Evolutionary conservation across 208 protist genomes (phyloP), one percentile per base, ranked within the genome.

Genomic region (Novymonas esmeraldas): DNA sequence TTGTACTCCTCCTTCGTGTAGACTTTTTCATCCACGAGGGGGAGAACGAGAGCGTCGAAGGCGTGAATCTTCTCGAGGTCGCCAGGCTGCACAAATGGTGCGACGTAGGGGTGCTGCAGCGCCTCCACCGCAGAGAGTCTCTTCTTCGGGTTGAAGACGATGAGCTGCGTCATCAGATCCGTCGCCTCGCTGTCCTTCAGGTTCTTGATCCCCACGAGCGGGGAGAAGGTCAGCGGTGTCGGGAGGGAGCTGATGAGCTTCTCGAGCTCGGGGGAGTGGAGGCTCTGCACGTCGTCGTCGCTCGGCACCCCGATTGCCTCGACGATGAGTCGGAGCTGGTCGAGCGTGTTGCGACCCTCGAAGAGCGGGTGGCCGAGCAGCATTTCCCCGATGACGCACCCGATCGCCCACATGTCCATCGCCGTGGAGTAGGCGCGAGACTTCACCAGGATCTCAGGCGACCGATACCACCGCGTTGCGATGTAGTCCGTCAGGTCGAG

Each of bases 381-480:
- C 20, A 99, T 73, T 65, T 99, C 98, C 3, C 78, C 98, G 24
- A 99, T 69, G 39, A 99, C 98, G 72, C 98, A 99, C 2, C 98
- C 98, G 26, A 99, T 76, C 2, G 95, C 96, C 98, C 98, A 99
- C 86, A 99, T 99, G 65, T 99, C 98, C 81, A 99, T 97, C 38
- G 95, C 94, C n/a, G 95, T 96, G 10, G 93, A 98, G 82, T 99
- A 99, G 24, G 78, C 79, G 14, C 82, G 90, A 16, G 93, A 98
- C 62, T 97, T 97, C 0, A 99, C 84, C 13, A 99, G 82, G 50
- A 99, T 98, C 62, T 99, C 98, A 6, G 98, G 98, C 24, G 98
- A 98, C 29, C 98, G 84, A 72, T 99, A 99, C 98, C 98, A 99
- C 6, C 98, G 84, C 7, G 94, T 98, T 6, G 95, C 95, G 24